Evolutionary conservation across 1,284 basidiomycete genomes (phyloP).

Genomic region (Pseudomicrostroma phylloplanum): DNA sequence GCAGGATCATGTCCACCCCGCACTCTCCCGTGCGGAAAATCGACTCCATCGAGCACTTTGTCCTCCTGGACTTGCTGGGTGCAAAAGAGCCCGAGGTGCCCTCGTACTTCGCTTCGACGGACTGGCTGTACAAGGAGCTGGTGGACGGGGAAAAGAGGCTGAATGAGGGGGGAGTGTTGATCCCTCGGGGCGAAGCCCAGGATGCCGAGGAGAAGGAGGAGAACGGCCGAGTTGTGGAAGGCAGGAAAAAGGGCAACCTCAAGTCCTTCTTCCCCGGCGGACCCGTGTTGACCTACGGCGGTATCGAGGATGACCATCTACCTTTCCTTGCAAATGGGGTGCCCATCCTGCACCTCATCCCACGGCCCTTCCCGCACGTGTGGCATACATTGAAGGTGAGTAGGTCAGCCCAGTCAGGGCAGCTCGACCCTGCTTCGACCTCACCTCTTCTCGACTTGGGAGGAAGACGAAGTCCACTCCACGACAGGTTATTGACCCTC

Average conservation of each 20-base stretch:
- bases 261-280: constrained; percentile 12
- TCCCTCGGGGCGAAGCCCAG: constrained; percentile 14
- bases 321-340: constrained; percentile 83
- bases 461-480: not conserved
- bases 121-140: constrained; percentile 34
- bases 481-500: not conserved
- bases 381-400: constrained; percentile 68
- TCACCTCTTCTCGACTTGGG: not conserved
- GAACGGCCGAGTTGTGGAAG: constrained; percentile 55
- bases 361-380: constrained; percentile 79
- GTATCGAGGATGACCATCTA: constrained; percentile 87
- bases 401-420: too few relatives aligned
- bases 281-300: constrained; percentile 54
- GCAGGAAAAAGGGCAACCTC: constrained; percentile 81
- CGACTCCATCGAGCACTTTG: constrained; percentile 43
- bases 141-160: constrained; percentile 29
- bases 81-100: constrained; percentile 31
- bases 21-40: constrained; percentile 28
- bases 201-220: constrained; percentile 13
- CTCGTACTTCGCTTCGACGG: constrained; percentile 32
- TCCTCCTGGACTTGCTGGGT: constrained; percentile 46
- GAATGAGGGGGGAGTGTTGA: constrained; percentile 16
- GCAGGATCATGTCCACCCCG: constrained; percentile 11
- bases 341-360: constrained; percentile 80
- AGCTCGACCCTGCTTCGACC: constrained; percentile 55